These are phyloP conservation scores for Aquilaria sinensis DNA, from an alignment of 345 rosid genomes.

Conservation along the genomic window DNA sequence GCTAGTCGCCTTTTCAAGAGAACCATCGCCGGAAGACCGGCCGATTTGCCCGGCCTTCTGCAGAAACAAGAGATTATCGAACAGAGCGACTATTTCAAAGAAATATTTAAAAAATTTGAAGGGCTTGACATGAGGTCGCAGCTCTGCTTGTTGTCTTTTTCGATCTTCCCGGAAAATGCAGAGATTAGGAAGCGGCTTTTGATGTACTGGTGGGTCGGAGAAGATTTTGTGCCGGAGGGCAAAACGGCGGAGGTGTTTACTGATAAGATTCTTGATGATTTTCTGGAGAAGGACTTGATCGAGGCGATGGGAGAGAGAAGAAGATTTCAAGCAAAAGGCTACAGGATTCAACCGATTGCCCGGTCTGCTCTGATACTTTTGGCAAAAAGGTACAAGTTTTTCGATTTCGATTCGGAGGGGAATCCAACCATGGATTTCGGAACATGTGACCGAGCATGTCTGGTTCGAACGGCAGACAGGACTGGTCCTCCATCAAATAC, in stretches of 20 bases:
- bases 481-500: neutral
- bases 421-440: slow-evolving; percentile 17
- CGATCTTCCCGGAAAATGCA: slow-evolving; percentile 40
- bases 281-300: slow-evolving; percentile 21
- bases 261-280: slow-evolving; percentile 7
- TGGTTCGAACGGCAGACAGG: slow-evolving; percentile 23
- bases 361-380: slow-evolving; percentile 33
- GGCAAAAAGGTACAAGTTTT: slow-evolving; percentile 18
- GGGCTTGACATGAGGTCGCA: neutral
- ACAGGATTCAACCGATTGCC: slow-evolving; percentile 36
- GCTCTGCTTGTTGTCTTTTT: slow-evolving; percentile 34
- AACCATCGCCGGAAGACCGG: slow-evolving; percentile 9
- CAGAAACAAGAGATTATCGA: slow-evolving; percentile 3
- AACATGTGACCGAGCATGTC: slow-evolving; percentile 26
- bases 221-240: slow-evolving; percentile 16
- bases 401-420: slow-evolving; percentile 12
- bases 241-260: slow-evolving; percentile 10
- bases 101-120: slow-evolving; percentile 2
- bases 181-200: slow-evolving; percentile 37
- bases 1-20: slow-evolving; percentile 12
- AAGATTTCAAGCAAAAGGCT: slow-evolving; percentile 18
- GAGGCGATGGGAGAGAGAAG: slow-evolving; percentile 26
- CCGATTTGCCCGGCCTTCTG: slow-evolving; percentile 16
- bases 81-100: neutral
- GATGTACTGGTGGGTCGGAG: slow-evolving; percentile 55